phyloP scores from a whole-genome alignment of 108 stramenopile species.

The Chaetoceros muelleri region DNA sequence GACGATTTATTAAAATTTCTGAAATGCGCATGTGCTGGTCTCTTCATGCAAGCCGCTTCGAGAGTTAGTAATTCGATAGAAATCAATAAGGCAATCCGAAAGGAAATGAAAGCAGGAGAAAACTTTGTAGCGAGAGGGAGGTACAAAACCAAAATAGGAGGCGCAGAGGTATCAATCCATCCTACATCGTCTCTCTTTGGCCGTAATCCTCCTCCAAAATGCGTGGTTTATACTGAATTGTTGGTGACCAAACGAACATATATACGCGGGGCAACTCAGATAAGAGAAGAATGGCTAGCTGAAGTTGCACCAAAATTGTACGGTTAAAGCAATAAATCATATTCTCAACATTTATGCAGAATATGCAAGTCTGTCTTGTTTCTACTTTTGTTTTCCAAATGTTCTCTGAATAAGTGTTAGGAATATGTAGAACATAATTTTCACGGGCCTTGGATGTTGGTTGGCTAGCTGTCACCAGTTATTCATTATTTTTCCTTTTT shows the following conservation, averaged over 20 bases:
- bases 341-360: no score
- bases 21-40: slow-evolving; percentile 84
- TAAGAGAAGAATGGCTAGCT: slow-evolving; percentile 70
- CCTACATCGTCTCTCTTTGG: slow-evolving; percentile 66
- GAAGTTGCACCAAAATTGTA: slow-evolving; percentile 46
- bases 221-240: slow-evolving; percentile 93
- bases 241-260: slow-evolving; percentile 68
- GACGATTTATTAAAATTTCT: slow-evolving; percentile 50
- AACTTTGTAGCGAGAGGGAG: slow-evolving; percentile 70
- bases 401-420: no score
- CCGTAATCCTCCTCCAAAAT: slow-evolving; percentile 83
- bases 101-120: slow-evolving; percentile 38
- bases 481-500: no score
- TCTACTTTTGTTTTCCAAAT: no score
- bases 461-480: no score
- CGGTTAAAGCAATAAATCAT: not conserved
- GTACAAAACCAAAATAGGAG: slow-evolving; percentile 87
- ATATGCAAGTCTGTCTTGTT: no score
- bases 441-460: no score
- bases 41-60: slow-evolving; percentile 80
- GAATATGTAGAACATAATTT: no score
- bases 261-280: slow-evolving; percentile 73
- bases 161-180: slow-evolving; percentile 67
- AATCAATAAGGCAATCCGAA: slow-evolving; percentile 34
- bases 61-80: slow-evolving; percentile 29